Base-by-base conservation (phyloP, 1,284 basidiomycete species). In the Cryptococcus deneoformans region DNA sequence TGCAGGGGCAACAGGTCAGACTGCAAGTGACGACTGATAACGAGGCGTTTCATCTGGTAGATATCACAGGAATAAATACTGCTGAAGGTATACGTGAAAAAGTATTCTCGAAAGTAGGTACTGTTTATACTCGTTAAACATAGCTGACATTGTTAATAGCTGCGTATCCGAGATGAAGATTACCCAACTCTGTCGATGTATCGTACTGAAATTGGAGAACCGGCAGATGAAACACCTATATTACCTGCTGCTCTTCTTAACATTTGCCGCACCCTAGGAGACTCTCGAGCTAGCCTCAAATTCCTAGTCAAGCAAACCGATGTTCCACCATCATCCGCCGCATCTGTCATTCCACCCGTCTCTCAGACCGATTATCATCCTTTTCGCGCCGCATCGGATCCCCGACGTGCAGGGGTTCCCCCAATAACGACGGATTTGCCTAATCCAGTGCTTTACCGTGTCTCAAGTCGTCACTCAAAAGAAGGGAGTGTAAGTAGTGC, bases 131-230 rank as follows among this genome's bases (percentile, higher is more conserved):
- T 47, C 11, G 16, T 2, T 8, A 11, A 16, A 34, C 12, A n/a
- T 16, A 39, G 44, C 6, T 7, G 16, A 16, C 16, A 48, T 14
- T 14, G 43, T 20, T 43, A 10, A 6, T 50, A 93, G 89, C 80
- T 94, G 56, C 86, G 87, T 67, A 90, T 95, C 54, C 82, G 83
- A 36, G 91, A 94, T 61, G 90, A 92, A 64, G 89, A 91, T 62
- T 86, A 88, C 68, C 72, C 82, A 4, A 84, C 82, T 35, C 86
- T 87, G 69, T 84, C 87, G n/a, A 87, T 95, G 54, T 92, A 89
- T 79, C 85, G 85, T 50, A 93, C 92, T 0, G 87, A 91, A 73
- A 86, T 93, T 64, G 89, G 88, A 53, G 82, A 84, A 35, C 86
- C 82, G 64, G 87, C 88, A 14, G 82, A 87, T 50, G 85, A 88